Percentiles rank a stretch among this genome's conserved stretches.
Conservation (phyloP, 1,284 basidiomycete species). For the Cryptococcus maquisensis region DNA sequence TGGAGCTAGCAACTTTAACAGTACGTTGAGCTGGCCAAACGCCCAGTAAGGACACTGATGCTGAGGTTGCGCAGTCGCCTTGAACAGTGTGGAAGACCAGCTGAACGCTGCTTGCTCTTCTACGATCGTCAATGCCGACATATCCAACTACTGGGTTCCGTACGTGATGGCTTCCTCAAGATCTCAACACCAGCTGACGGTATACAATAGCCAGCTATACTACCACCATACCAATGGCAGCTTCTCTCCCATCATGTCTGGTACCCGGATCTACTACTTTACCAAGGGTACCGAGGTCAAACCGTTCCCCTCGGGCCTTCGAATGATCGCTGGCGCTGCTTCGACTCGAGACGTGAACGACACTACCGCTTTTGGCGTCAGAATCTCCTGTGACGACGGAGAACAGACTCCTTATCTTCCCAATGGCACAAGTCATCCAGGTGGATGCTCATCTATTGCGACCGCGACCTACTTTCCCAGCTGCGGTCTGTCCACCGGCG, state of each 20-base stretch:
- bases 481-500: constrained; percentile 33
- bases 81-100: constrained; percentile 23
- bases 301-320: constrained; percentile 43
- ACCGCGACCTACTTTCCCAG: constrained; percentile 36
- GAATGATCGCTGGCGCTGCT: constrained; percentile 39
- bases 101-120: constrained; percentile 31
- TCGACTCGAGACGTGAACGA: constrained; percentile 19
- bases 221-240: constrained; percentile 29
- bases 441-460: constrained; percentile 22
- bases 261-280: constrained; percentile 44
- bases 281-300: constrained; percentile 27
- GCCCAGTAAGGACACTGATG: neutral
- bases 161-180: constrained; percentile 6
- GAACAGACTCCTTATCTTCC: constrained; percentile 25
- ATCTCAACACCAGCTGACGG: neutral
- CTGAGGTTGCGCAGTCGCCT: neutral
- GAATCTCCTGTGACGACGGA: constrained; percentile 31
- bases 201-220: constrained; percentile 18
- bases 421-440: constrained; percentile 29
- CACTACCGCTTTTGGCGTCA: constrained; percentile 17
- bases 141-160: constrained; percentile 46
- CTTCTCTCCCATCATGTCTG: constrained; percentile 26
- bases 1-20: constrained; percentile 36
- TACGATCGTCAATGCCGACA: constrained; percentile 31
- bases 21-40: constrained; percentile 17